Evolutionary conservation across 2,329 filamentous ascomycete species (phyloP).

Genomic region (Colletotrichum lindemuthianum): DNA sequence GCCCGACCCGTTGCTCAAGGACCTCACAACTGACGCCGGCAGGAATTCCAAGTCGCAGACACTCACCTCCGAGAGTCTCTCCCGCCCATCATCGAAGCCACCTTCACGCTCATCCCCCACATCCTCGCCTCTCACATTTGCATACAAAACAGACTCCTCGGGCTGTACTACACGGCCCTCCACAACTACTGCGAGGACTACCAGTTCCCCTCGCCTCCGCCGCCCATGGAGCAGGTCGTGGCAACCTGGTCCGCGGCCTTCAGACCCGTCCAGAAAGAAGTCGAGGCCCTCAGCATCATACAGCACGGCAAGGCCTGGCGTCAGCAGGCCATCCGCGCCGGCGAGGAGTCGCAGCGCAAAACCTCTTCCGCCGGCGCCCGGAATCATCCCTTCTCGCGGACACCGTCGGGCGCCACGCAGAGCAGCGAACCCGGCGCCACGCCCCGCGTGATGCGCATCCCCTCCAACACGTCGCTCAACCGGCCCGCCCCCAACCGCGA

Average conservation of each 20-base stretch:
- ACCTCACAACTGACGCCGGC: background rate
- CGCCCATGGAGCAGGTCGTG: conserved; percentile 77
- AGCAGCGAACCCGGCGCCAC: conserved; percentile 34
- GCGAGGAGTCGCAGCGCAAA: conserved; percentile 45
- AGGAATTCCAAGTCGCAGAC: conserved; percentile 81
- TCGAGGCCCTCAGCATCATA: conserved; percentile 73
- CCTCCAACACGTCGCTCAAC: conserved; percentile 46
- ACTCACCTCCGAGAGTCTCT: conserved; percentile 77
- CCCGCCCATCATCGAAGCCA: conserved; percentile 75
- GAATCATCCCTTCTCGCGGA: conserved; percentile 49
- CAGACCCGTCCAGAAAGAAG: conserved; percentile 70
- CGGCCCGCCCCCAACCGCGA: conserved; percentile 25
- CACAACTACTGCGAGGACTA: conserved; percentile 77
- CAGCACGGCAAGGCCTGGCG: conserved; percentile 74
- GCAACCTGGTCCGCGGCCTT: conserved; percentile 72
- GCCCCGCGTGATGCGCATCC: conserved; percentile 50
- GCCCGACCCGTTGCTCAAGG: background rate
- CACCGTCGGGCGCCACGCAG: conserved; percentile 52
- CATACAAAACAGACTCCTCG: conserved; percentile 81
- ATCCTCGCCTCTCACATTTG: conserved; percentile 76
- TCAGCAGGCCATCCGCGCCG: conserved; percentile 50
- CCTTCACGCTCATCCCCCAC: conserved; percentile 78
- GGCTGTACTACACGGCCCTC: conserved; percentile 80
- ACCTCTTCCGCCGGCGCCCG: conserved; percentile 43
- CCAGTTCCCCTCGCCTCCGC: conserved; percentile 76